phyloP scores from a whole-genome alignment of 2,329 filamentous ascomycete genomes.

The Kalmusia sp. region DNA sequence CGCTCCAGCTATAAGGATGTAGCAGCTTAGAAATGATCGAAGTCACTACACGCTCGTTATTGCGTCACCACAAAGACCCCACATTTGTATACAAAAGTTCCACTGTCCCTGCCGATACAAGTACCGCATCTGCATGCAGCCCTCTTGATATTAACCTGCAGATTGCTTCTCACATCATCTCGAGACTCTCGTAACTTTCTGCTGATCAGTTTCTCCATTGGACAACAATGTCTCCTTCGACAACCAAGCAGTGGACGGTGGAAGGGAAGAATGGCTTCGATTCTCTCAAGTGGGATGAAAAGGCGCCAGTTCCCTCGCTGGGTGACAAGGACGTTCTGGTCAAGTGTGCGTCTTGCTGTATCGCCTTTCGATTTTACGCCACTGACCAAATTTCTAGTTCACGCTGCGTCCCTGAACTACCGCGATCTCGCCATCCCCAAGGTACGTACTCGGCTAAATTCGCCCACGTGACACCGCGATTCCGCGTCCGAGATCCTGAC shows the following conservation, averaged over 20 bases:
- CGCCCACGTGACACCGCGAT: slow-evolving; percentile 3
- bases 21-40: slow-evolving; percentile 10
- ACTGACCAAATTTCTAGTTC: slow-evolving; percentile 45
- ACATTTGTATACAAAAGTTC: slow-evolving; percentile 16
- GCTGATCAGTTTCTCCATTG: neutral
- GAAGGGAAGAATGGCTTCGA: slow-evolving; percentile 65
- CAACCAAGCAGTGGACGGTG: slow-evolving; percentile 65
- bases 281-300: slow-evolving; percentile 62
- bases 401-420: slow-evolving; percentile 58
- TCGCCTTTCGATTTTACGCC: neutral
- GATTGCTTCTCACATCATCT: neutral
- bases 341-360: slow-evolving; percentile 54
- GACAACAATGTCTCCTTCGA: slow-evolving; percentile 48
- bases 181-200: neutral
- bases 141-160: slow-evolving; percentile 1
- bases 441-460: slow-evolving; percentile 18
- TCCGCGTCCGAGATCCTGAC: neutral
- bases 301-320: slow-evolving; percentile 62
- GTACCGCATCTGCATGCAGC: neutral
- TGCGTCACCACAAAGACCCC: slow-evolving; percentile 22
- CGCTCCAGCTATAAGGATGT: neutral
- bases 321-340: slow-evolving; percentile 77
- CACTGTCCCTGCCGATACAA: neutral
- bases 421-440: slow-evolving; percentile 57
- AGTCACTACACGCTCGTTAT: slow-evolving; percentile 5